Percentiles rank a stretch among this genome's conserved stretches.
Conservation (phyloP, 2,329 filamentous ascomycete species). For the Sclerotinia subarctica region DNA sequence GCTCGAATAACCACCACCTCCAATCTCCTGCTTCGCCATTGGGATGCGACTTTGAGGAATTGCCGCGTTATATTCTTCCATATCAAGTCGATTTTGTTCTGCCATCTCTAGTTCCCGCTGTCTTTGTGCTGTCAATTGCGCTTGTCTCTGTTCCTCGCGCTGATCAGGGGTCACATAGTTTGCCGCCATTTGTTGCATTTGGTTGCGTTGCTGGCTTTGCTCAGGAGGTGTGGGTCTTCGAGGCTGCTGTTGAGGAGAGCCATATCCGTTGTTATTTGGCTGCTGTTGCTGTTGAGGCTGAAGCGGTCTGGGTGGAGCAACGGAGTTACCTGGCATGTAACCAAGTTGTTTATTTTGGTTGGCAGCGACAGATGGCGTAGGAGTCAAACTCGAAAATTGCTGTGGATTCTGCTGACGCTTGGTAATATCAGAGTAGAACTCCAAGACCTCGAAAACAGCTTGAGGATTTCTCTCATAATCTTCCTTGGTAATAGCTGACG, state of each 20-base stretch:
- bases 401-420: slow-evolving; percentile 70
- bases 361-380: slow-evolving; percentile 56
- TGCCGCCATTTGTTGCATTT: slow-evolving; percentile 55
- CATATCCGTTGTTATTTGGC: slow-evolving; percentile 43
- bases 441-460: slow-evolving; percentile 74
- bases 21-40: slow-evolving; percentile 85
- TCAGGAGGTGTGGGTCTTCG: slow-evolving; percentile 47
- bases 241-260: slow-evolving; percentile 27
- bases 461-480: slow-evolving; percentile 97
- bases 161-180: slow-evolving; percentile 52
- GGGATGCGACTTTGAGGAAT: slow-evolving; percentile 78
- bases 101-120: slow-evolving; percentile 54
- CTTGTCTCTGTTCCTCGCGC: slow-evolving; percentile 55
- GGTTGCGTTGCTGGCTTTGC: slow-evolving; percentile 52
- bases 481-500: slow-evolving; percentile 95
- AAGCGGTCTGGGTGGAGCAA: slow-evolving; percentile 67
- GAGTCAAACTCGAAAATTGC: slow-evolving; percentile 64
- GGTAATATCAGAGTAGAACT: slow-evolving; percentile 82
- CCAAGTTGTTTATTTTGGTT: slow-evolving; percentile 62
- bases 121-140: slow-evolving; percentile 57
- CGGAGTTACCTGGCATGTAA: slow-evolving; percentile 50
- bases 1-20: slow-evolving; percentile 62
- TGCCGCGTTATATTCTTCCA: slow-evolving; percentile 86
- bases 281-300: slow-evolving; percentile 45
- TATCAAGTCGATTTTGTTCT: slow-evolving; percentile 69